Conservation (phyloP, 148 eudicot species). For the Vaccinium myrtillus region DNA sequence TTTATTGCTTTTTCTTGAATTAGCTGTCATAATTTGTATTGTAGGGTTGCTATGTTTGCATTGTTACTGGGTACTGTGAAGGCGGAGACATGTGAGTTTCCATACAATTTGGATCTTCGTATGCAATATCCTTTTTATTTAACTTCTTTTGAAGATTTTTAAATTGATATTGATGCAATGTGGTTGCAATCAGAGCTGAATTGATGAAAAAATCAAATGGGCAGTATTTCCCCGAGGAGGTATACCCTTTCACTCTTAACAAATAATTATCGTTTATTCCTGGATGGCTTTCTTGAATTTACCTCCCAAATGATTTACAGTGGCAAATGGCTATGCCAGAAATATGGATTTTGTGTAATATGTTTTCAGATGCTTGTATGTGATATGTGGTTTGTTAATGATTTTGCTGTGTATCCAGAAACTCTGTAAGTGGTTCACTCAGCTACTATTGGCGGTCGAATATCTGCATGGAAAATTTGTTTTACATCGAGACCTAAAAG, state of each 20-base stretch:
- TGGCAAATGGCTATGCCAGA: background rate
- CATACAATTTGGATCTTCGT: background rate
- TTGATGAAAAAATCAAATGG: constrained; percentile 86
- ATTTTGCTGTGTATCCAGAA: constrained; percentile 38
- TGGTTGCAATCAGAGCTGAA: constrained; percentile 63
- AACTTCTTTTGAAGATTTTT: background rate
- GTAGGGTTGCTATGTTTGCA: constrained; percentile 99
- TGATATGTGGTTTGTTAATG: background rate
- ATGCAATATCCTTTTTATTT: background rate
- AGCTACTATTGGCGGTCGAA: constrained; percentile 86
- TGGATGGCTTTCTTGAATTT: background rate
- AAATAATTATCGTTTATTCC: background rate
- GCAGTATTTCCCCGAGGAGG: constrained; percentile 90
- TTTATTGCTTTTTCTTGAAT: background rate
- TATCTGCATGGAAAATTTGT: constrained; percentile 92
- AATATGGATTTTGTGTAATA: background rate
- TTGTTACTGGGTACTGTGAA: constrained; percentile 97
- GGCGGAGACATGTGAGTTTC: constrained; percentile 97
- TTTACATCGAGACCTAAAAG: constrained; percentile 94
- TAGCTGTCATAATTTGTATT: constrained; percentile 18
- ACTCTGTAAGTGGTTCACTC: constrained; percentile 92
- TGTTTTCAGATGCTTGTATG: constrained; percentile 4
- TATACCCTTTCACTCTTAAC: constrained; percentile 19
- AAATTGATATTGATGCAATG: background rate
- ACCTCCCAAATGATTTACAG: background rate